Evolutionary conservation across 257 asterid genomes (phyloP), one percentile per base, ranked within the genome.

Genomic region (Solanum rostratum): DNA sequence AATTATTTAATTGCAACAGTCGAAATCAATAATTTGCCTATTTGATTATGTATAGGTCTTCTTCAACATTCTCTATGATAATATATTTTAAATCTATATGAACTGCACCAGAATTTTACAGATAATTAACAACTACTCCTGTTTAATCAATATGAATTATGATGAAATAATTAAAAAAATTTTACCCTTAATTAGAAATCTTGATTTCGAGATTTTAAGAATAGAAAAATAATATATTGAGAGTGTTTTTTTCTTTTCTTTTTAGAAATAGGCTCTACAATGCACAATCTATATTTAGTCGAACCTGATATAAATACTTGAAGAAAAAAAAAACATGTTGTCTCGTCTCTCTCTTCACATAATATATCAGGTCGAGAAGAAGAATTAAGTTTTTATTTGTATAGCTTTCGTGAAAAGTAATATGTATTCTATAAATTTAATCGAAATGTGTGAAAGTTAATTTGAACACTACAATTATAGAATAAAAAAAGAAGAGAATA

Each of bases 191-290:
- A n/a, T 22, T 10, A n/a, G 4, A 60, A 3, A 60, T 60, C 4
- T 10, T 10, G 0, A 22, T 2, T 22, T 59, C 8, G 0, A 10
- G 0, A 2, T 2, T 0, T 1, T 22, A 6, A n/a, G 19, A 59
- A 10, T n/a, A 57, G 3, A 57, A 18, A 49, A 10, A 57, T 3
- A 6, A 6, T 4, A 20, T 20, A 22, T 60, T 60, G 15, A 11
- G 15, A 60, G 18, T 60, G 8, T 60, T 5, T 0, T 4, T 60
- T n/a, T n/a, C n/a, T n/a, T n/a, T n/a, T n/a, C n/a, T n/a, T n/a
- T 5, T 14, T 1, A 60, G 1, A 60, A 60, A 22, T 60, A 22
- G 3, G 7, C 2, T 4, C 0, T 60, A 5, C 18, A 22, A 10
- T 11, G 11, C 24, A 3, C 0, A 7, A 22, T 60, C 0, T 3